Evolutionary conservation across 257 asterid species (phyloP).

Genomic region (Nyctanthes arbortristis): DNA sequence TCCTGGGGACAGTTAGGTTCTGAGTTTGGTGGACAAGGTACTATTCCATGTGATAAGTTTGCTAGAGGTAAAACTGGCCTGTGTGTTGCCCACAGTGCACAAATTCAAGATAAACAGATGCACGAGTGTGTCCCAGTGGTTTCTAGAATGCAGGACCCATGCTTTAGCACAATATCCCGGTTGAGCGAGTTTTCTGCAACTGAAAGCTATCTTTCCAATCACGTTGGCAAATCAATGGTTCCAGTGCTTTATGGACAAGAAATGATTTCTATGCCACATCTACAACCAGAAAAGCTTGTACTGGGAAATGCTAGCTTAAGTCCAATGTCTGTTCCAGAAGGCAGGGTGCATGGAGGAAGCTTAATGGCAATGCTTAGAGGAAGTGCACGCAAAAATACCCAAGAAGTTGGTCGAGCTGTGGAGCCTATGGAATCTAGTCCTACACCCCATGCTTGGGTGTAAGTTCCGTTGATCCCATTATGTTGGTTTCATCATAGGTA

Average conservation of each 20-base stretch:
- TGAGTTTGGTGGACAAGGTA: slow-evolving; percentile 25
- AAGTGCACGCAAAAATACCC: slow-evolving; percentile 18
- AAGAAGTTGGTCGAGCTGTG: slow-evolving; percentile 17
- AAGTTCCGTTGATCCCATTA: background rate
- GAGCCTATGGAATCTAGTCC: slow-evolving; percentile 20
- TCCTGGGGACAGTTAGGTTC: slow-evolving; percentile 51
- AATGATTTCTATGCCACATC: slow-evolving; percentile 1
- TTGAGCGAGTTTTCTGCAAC: slow-evolving; percentile 16
- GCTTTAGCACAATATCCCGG: slow-evolving; percentile 18
- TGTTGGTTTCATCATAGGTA: background rate
- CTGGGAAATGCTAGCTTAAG: slow-evolving; percentile 23
- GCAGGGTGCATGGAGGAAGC: slow-evolving; percentile 80
- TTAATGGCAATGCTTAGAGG: slow-evolving; percentile 70
- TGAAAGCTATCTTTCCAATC: slow-evolving; percentile 8
- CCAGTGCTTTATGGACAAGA: slow-evolving; percentile 17
- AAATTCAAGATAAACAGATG: slow-evolving; percentile 29
- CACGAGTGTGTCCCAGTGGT: slow-evolving; percentile 14
- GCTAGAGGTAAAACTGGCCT: slow-evolving; percentile 69
- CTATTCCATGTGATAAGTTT: slow-evolving; percentile 51
- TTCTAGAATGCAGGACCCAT: slow-evolving; percentile 26
- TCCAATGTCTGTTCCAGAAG: slow-evolving; percentile 61
- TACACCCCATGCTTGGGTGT: slow-evolving; percentile 29
- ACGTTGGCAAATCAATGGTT: slow-evolving; percentile 22
- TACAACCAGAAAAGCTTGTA: background rate
- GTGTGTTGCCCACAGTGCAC: slow-evolving; percentile 58